A percentile compares a stretch with the other conserved stretches of the same genome.
Evolutionary conservation across 2,329 filamentous ascomycete genomes (phyloP).

Genomic region (Bipolaris zeicola): DNA sequence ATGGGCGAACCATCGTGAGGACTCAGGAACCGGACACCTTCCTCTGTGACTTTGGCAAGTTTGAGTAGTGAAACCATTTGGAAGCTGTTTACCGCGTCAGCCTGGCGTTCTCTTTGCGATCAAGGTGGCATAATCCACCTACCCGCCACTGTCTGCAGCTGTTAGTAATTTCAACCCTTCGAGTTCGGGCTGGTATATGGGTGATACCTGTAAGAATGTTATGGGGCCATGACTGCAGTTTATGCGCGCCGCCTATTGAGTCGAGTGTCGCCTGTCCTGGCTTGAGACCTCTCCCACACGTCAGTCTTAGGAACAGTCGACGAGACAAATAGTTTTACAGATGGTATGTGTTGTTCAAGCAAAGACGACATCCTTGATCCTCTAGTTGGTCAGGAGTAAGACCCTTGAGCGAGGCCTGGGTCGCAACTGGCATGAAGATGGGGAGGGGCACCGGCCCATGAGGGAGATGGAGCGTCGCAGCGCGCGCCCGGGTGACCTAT

Average conservation of each 20-base stretch:
- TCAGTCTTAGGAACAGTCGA: slow-evolving; percentile 21
- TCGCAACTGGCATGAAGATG: slow-evolving; percentile 98
- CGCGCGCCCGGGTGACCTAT: slow-evolving; percentile 92
- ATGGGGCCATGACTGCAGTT: slow-evolving; percentile 90
- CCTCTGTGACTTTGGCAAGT: slow-evolving; percentile 90
- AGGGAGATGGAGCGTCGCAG: slow-evolving; percentile 83
- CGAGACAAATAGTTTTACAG: slow-evolving; percentile 52
- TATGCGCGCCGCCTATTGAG: slow-evolving; percentile 88
- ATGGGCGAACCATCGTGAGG: slow-evolving; percentile 95
- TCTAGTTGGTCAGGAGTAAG: slow-evolving; percentile 91
- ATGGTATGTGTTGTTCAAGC: slow-evolving; percentile 98
- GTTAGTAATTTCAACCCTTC: slow-evolving; percentile 27
- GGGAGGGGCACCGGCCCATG: slow-evolving; percentile 91
- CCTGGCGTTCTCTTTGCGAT: slow-evolving; percentile 15
- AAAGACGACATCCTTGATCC: slow-evolving; percentile 84
- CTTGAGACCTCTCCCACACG: slow-evolving; percentile 69
- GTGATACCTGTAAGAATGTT: slow-evolving; percentile 79
- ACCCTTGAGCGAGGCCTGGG: slow-evolving; percentile 93
- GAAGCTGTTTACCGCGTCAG: slow-evolving; percentile 66
- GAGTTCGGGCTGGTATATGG: not conserved
- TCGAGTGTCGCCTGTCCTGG: slow-evolving; percentile 90
- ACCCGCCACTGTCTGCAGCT: slow-evolving; percentile 54
- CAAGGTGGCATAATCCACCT: slow-evolving; percentile 35
- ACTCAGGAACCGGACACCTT: slow-evolving; percentile 93
- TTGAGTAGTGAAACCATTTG: slow-evolving; percentile 98